Evolutionary conservation across 352 stramenopile species (phyloP), one percentile per base, ranked within the genome.

Genomic region (Chrysophaeum taylorii): DNA sequence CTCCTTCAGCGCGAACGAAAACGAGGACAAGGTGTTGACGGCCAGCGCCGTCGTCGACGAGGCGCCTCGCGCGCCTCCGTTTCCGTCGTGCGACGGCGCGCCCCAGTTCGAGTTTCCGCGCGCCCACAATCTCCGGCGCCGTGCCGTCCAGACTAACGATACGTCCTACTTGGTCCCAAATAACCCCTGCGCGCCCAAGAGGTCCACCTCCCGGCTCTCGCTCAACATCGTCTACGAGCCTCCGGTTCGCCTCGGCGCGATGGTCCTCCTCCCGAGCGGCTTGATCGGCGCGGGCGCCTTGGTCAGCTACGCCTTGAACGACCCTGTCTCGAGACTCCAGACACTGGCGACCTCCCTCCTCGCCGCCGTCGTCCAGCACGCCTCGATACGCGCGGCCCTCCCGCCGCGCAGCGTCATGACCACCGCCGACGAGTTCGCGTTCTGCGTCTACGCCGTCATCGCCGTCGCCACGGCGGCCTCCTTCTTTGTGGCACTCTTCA

Each of bases 371-470:
- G 27, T 31, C 18, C 50, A 61, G 50, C 50, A 61, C 50, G 50
- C 12, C 50, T 16, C 50, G 18, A 61, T 61, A 25, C 50, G 50
- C 12, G 18, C 50, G 9, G 12, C 50, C 18, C 27, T 61, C 16
- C 50, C 50, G 9, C 50, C 50, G 50, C 50, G 50, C 16, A 15
- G 16, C 18, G 18, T 31, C 27, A 12, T 31, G 9, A 61, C 50
- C 9, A 31, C 50, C 27, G 50, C 50, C 18, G 50, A 61, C 50
- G 50, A 61, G 16, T 61, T 61, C 50, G 50, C 50, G 12, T 61
- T 61, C n/a, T 12, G 12, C 12, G 50, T 61, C 50, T 61, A 61
- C 50, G 50, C 50, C 50, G 12, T 61, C 18, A 31, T 61, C 50
- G n/a, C 50, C 16, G n/a, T 25, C 12, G 50, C 12, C 18, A n/a